phyloP scores from a whole-genome alignment of 345 rosid genomes.

The Citrus mangshanensis region DNA sequence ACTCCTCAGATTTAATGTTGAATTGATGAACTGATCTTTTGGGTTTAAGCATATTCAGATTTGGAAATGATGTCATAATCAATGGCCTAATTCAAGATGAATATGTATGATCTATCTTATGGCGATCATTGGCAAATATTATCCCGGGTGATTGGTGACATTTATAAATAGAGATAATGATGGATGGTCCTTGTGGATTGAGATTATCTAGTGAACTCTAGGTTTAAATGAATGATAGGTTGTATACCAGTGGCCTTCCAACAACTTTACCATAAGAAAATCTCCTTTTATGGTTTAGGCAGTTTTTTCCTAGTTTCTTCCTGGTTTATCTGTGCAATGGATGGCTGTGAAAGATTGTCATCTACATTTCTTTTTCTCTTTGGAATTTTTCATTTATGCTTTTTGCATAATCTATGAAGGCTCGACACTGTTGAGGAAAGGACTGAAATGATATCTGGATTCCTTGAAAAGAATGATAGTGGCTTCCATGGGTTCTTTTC shows the following conservation, averaged over 20 bases:
- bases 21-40: neutral
- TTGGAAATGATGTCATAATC: neutral
- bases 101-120: neutral
- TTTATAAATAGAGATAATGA: neutral
- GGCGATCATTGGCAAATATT: neutral
- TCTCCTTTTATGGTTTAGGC: neutral
- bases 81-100: neutral
- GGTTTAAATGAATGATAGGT: neutral
- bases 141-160: neutral
- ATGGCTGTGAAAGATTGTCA: neutral
- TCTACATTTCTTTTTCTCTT: neutral
- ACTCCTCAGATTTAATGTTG: neutral
- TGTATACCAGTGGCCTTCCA: constrained; percentile 10
- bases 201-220: neutral
- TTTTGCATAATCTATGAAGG: neutral
- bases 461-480: neutral
- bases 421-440: neutral
- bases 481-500: neutral
- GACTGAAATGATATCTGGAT: constrained; percentile 2
- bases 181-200: constrained; percentile 6
- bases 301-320: neutral
- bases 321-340: neutral
- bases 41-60: neutral
- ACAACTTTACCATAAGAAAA: constrained; percentile 7
- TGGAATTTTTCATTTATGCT: neutral